Base-by-base conservation (phyloP, 2,329 filamentous ascomycete species). In the Exophiala oligosperma region DNA sequence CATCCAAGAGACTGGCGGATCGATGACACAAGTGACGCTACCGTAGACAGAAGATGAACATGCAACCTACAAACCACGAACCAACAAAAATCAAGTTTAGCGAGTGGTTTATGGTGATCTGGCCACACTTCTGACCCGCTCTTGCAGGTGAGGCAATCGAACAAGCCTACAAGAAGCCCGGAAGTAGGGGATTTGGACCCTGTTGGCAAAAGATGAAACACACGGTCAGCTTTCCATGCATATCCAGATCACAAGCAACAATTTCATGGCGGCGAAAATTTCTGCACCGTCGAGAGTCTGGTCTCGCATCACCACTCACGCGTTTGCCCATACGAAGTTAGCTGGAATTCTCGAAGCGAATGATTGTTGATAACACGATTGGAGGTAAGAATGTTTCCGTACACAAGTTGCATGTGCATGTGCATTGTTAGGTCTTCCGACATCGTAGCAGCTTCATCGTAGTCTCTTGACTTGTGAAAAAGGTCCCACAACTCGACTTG, bases 121-220 rank as follows among this genome's bases (percentile, higher is more conserved):
- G 38, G 32, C 40, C n/a, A 51, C 6, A 53, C 51, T 37, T 38
- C 38, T 24, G 41, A 38, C 41, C 52, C 41, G 52, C 32, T 38
- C 43, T 54, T 35, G n/a, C 41, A 46, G 32, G 41, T 48, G 17
- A 14, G 32, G 26, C 9, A 6, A 12, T 21, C 51, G 21, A 46
- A 14, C 21, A 38, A 46, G 23, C 54, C 54, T 51, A 52, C 49
- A 48, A 52, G 28, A 52, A 57, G 23, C 26, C 17, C 49, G 11
- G 26, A 17, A 35, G 35, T 23, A 8, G 50, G 40, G 14, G 29
- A 38, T 46, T 29, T 44, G 37, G 38, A 52, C 24, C 12, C 28
- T 37, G 37, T 49, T 49, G 32, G 41, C 49, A 52, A 26, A 54
- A 44, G 14, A 62, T 63, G 61, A 63, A 63, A 63, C 61, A 63